A percentile compares a stretch with the other conserved stretches of the same genome.
Evolutionary conservation across 768 basidiomycete genomes (phyloP).

Genomic region (Suillus alpinus): DNA sequence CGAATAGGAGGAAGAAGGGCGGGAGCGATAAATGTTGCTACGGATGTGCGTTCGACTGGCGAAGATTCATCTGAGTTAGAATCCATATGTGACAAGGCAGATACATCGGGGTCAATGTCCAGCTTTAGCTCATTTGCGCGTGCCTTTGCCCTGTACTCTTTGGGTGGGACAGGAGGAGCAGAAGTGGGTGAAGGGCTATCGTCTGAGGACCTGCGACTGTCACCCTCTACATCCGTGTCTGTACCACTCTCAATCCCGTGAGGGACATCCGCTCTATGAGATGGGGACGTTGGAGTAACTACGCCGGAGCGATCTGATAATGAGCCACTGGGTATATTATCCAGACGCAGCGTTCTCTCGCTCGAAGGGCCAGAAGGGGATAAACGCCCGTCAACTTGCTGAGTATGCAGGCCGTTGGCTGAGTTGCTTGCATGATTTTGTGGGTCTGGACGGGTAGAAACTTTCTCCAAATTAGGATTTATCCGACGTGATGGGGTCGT

Average conservation of each 20-base stretch:
- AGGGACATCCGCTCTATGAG: constrained; percentile 67
- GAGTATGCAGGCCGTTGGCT: constrained; percentile 1
- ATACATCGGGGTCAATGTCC: constrained; percentile 15
- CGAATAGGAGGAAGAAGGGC: constrained; percentile 80
- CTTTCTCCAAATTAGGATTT: constrained; percentile 33
- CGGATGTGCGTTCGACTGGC: constrained; percentile 63
- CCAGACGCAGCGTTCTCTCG: constrained; percentile 13
- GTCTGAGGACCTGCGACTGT: constrained; percentile 30
- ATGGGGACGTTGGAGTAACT: constrained; percentile 51
- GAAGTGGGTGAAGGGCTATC: constrained; percentile 19
- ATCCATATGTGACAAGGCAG: constrained; percentile 29
- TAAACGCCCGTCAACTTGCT: constrained; percentile 10
- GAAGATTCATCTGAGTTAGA: constrained; percentile 53
- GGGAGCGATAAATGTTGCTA: constrained; percentile 80
- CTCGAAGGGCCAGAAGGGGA: constrained; percentile 9
- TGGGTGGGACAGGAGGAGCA: constrained; percentile 47
- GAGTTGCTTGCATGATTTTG: constrained; percentile 13
- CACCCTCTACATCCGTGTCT: constrained; percentile 63
- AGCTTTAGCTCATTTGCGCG: constrained; percentile 31
- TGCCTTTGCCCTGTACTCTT: constrained; percentile 29
- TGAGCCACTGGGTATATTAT: constrained; percentile 17
- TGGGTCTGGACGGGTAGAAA: constrained; percentile 33
- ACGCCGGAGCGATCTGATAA: constrained; percentile 22
- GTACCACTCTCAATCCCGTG: constrained; percentile 71
- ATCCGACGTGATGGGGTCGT: constrained; percentile 21